Evolutionary conservation across 768 basidiomycete species (phyloP), one percentile per base, ranked within the genome.

Genomic region (Leccinum variicolor): DNA sequence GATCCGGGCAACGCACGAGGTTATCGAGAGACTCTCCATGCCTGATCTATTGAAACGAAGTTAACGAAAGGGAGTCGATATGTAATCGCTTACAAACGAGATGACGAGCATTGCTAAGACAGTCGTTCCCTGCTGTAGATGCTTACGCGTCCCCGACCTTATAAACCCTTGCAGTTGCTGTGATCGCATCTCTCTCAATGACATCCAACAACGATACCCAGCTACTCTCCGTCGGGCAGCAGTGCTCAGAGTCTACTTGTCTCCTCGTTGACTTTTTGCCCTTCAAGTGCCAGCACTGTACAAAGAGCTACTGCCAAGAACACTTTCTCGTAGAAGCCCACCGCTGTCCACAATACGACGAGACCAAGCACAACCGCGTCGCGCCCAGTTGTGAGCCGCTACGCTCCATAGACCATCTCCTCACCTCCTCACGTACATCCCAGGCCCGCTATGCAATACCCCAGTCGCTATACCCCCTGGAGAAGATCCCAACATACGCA

Each of bases 241-340:
- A 90, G 64, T 94, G 92, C 73, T 83, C 86, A 14, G 77, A 83
- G 52, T 68, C 81, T 0, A 73, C 81, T 1, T 94, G 92, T 73
- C 72, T 78, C 28, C 80, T 89, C 60, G 81, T 92, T 66, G 92
- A 94, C 76, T 93, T 92, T 63, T 76, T 94, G 11, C 91, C 92
- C 0, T 89, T 93, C 79, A 89, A 87, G 73, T 94, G 92, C 70
- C 86, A 89, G 51, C 89, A 92, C 65, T 94, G 92, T 70, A 67
- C 78, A 14, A 70, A 78, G 15, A 76, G 79, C 0, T 94, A 85
- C 75, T 94, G 92, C 64, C 83, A 84, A 43, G 87, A 91, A 13
- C 92, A 94, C 67, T 93, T 86, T 75, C 81, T 81, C 59, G 87
- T 86, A 13, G 75, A 80, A 17, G 79, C 78, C 2, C 92, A 94